Evolutionary conservation across 1,284 basidiomycete genomes (phyloP).

Genomic region (Ganoderma boninense): DNA sequence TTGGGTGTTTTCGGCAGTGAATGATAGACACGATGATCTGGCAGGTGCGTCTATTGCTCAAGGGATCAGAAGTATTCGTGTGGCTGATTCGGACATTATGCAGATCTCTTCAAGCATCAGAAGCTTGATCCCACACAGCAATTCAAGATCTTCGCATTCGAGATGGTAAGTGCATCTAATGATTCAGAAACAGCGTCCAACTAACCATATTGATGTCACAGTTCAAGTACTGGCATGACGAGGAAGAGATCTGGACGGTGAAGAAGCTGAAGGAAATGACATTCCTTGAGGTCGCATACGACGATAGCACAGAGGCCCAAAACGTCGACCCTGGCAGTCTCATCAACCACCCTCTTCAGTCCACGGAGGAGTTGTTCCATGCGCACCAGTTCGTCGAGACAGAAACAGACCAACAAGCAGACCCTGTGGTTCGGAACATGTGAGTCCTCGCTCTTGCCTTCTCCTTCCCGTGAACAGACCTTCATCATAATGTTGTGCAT

Average conservation of each 20-base stretch:
- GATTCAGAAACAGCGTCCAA: not conserved
- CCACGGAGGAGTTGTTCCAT: not conserved
- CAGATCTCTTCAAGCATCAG: conserved; percentile 36
- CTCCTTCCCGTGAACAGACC: not conserved
- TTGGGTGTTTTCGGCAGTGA: conserved; percentile 16
- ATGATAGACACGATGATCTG: conserved; percentile 4
- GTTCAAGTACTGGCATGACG: conserved; percentile 1
- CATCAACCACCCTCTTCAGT: conserved; percentile 9
- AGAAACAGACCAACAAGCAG: not conserved
- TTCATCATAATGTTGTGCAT: not conserved
- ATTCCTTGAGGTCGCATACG: conserved; percentile 7
- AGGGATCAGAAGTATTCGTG: not conserved
- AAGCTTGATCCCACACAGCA: conserved; percentile 31
- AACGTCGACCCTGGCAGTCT: not conserved
- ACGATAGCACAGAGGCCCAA: conserved; percentile 4
- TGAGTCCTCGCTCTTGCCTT: not conserved
- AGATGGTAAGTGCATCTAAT: conserved; percentile 26
- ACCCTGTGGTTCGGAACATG: not conserved
- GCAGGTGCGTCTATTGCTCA: not conserved
- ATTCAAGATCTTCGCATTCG: conserved; percentile 31
- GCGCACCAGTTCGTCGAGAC: not conserved
- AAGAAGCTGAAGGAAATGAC: conserved; percentile 9
- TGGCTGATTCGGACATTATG: not conserved
- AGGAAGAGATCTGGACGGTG: not conserved
- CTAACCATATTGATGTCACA: too few species aligned